Conservation (phyloP, 2,329 filamentous ascomycete species). For the Fusarium ramigenum region DNA sequence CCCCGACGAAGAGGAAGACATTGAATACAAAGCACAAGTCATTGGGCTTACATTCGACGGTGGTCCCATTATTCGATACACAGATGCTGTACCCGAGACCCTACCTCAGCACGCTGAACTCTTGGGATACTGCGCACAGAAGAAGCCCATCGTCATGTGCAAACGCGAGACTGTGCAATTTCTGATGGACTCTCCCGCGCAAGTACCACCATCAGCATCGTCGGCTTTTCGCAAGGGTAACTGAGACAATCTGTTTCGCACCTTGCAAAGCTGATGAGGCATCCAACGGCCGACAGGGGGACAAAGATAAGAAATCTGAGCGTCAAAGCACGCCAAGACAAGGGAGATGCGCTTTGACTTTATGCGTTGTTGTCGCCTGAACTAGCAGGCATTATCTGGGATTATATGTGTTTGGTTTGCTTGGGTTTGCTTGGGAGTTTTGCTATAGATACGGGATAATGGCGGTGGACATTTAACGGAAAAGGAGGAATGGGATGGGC, state of each 20-base stretch:
- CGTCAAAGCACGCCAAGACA: background rate
- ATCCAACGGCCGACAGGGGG: background rate
- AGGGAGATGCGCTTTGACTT: slow-evolving; percentile 15
- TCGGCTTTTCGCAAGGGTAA: slow-evolving; percentile 19
- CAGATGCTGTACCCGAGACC: slow-evolving; percentile 45
- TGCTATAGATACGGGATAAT: background rate
- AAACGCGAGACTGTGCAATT: slow-evolving; percentile 48
- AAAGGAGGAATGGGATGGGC: background rate
- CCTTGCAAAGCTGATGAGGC: background rate
- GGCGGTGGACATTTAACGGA: background rate
- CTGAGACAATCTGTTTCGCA: background rate
- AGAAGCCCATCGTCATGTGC: slow-evolving; percentile 53
- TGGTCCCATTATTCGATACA: slow-evolving; percentile 57
- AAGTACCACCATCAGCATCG: slow-evolving; percentile 4
- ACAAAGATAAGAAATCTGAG: background rate
- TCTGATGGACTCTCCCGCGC: slow-evolving; percentile 36
- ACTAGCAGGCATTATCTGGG: background rate
- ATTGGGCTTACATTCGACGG: slow-evolving; percentile 58
- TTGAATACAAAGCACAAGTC: slow-evolving; percentile 48
- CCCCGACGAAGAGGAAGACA: slow-evolving; percentile 47
- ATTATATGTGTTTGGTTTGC: background rate
- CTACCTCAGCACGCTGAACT: slow-evolving; percentile 48
- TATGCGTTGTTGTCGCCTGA: background rate
- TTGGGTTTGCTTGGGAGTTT: background rate
- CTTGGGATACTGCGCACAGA: slow-evolving; percentile 49